Conservation (phyloP, 108 stramenopile genomes). For the Epithemia pelagica region DNA sequence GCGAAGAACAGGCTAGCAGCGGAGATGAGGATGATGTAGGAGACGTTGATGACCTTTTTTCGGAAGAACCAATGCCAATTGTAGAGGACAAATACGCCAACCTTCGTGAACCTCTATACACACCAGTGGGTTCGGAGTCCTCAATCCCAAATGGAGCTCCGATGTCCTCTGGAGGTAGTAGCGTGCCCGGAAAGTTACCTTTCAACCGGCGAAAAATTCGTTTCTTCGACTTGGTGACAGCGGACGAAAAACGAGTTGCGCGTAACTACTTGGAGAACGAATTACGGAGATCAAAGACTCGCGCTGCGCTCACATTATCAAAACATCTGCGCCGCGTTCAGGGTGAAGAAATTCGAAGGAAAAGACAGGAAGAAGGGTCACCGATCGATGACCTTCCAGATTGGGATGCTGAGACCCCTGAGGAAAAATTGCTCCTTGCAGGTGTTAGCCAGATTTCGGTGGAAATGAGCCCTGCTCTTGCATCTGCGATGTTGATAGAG, state of each 20-base stretch:
- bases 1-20: conserved; percentile 47
- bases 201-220: conserved; percentile 71
- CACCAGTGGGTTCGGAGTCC: conserved; percentile 29
- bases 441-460: conserved; percentile 36
- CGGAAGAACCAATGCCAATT: conserved; percentile 8
- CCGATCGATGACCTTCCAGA: conserved; percentile 13
- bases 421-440: conserved; percentile 19
- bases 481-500: conserved; percentile 67
- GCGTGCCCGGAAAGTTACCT: conserved; percentile 43
- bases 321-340: conserved; percentile 42
- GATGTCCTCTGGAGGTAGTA: conserved; percentile 11
- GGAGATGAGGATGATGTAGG: conserved; percentile 51
- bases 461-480: conserved; percentile 45
- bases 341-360: conserved; percentile 21
- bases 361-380: conserved; percentile 16
- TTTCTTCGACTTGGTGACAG: conserved; percentile 68
- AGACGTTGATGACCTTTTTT: conserved; percentile 24
- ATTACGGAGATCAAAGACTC: conserved; percentile 22
- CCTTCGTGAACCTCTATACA: conserved; percentile 41
- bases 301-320: conserved; percentile 37
- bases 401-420: conserved; percentile 15
- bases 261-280: conserved; percentile 47
- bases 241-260: conserved; percentile 45
- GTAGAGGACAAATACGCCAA: conserved; percentile 21
- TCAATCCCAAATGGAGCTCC: conserved; percentile 13